A percentile compares a stretch with the other conserved stretches of the same genome.
Evolutionary conservation across 495 filamentous ascomycete species (phyloP).

Genomic region (Podospora fimiseda): DNA sequence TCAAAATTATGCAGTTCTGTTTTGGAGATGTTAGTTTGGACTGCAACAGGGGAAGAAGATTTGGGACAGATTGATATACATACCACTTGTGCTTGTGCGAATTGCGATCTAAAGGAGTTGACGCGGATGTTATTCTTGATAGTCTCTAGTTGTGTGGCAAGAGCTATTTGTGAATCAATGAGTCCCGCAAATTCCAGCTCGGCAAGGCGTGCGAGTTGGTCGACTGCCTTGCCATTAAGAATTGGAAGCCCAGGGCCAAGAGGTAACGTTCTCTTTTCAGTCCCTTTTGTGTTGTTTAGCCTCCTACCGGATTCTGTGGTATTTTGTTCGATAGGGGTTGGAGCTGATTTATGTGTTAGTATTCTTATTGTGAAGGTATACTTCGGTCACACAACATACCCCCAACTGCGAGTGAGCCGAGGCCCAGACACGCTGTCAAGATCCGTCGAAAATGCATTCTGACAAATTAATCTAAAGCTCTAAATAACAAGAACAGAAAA

Average conservation of each 20-base stretch:
- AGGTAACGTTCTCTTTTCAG: background rate
- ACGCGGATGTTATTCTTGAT: conserved; percentile 36
- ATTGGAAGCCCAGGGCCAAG: background rate
- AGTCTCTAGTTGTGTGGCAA: conserved; percentile 26
- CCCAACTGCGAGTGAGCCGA: conserved; percentile 22
- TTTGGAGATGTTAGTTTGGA: background rate
- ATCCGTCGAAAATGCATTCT: conserved; percentile 25
- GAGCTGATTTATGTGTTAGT: conserved; percentile 16
- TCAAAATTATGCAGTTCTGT: conserved; percentile 34
- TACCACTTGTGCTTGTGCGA: conserved; percentile 31
- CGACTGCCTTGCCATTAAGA: conserved; percentile 14
- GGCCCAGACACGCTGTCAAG: conserved; percentile 24
- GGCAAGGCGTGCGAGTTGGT: conserved; percentile 24
- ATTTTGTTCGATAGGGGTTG: conserved; percentile 13
- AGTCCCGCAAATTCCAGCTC: conserved; percentile 30
- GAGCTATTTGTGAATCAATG: conserved; percentile 29
- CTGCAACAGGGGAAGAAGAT: background rate
- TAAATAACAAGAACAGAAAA: conserved; percentile 23
- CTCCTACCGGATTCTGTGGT: conserved; percentile 8
- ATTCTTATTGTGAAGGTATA: background rate
- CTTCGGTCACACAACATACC: conserved; percentile 17
- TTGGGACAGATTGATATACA: conserved; percentile 6
- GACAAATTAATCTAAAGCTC: too few species aligned
- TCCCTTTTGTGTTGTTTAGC: conserved; percentile 21
- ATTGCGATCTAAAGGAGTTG: conserved; percentile 30